These are phyloP conservation scores for Biscutella laevigata DNA, from an alignment of 441 rosid genomes.

Conservation along the genomic window DNA sequence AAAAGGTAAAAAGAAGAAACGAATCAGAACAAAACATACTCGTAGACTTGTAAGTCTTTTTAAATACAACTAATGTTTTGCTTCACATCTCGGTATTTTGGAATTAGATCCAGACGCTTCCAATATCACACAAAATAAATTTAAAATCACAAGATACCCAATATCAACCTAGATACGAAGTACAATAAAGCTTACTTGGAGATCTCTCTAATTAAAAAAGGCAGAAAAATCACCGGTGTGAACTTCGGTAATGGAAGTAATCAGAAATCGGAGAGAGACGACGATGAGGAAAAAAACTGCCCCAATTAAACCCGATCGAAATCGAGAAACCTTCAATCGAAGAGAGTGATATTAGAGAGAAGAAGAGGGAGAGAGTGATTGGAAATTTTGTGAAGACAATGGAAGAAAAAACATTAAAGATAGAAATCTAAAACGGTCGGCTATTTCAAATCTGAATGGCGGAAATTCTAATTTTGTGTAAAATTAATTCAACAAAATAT, in stretches of 20 bases:
- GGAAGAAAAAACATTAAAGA: slow-evolving; percentile 11
- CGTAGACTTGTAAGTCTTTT: background rate
- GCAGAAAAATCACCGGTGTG: slow-evolving; percentile 30
- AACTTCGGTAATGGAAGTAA: slow-evolving; percentile 24
- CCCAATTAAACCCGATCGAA: slow-evolving; percentile 12
- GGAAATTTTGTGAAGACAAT: background rate
- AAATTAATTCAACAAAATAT: slow-evolving; percentile 15
- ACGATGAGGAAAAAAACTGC: slow-evolving; percentile 29
- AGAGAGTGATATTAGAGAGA: no score
- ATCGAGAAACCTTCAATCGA: slow-evolving; percentile 29
- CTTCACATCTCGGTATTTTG: background rate
- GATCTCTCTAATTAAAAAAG: slow-evolving; percentile 10
- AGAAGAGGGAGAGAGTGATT: background rate
- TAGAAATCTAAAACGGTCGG: slow-evolving; percentile 45
- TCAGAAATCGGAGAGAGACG: slow-evolving; percentile 12
- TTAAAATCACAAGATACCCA: background rate
- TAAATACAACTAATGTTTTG: background rate
- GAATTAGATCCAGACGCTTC: slow-evolving; percentile 1
- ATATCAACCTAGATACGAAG: slow-evolving; percentile 7
- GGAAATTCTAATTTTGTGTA: slow-evolving; percentile 26
- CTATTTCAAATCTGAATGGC: slow-evolving; percentile 53
- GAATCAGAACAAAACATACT: background rate
- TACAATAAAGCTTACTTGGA: slow-evolving; percentile 1
- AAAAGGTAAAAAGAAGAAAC: no score
- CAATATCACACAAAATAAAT: background rate